Conservation (phyloP, 2,329 filamentous ascomycete genomes). For the Cercospora sp. region DNA sequence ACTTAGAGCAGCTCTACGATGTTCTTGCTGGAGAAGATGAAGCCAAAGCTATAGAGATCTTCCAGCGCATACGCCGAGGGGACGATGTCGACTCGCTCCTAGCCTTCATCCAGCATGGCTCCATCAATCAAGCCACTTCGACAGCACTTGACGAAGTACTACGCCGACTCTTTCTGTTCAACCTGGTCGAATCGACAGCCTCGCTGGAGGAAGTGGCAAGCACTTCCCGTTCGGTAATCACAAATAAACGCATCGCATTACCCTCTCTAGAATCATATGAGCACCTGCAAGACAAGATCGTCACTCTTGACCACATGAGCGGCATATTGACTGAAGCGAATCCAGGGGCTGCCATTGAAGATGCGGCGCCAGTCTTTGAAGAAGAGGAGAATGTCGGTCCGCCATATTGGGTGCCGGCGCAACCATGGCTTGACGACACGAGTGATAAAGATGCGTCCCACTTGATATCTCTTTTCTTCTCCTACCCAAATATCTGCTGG, state of each 20-base stretch:
- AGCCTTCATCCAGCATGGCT: constrained; percentile 1
- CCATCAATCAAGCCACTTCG: not conserved
- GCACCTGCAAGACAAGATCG: constrained; percentile 3
- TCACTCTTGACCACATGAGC: constrained; percentile 4
- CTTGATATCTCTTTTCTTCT: constrained; percentile 7
- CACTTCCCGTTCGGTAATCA: not conserved
- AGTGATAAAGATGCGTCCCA: constrained; percentile 8
- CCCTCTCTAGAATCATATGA: not conserved
- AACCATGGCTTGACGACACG: constrained; percentile 2
- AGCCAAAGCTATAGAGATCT: not conserved
- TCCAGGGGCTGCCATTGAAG: not conserved
- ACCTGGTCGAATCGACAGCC: constrained; percentile 9
- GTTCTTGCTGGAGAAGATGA: constrained; percentile 10
- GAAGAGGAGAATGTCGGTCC: not conserved
- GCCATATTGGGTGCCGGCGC: constrained; percentile 5
- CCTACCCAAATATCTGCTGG: constrained; percentile 8
- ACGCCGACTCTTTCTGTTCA: constrained; percentile 7
- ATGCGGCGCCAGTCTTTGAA: not conserved
- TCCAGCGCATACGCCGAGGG: constrained; percentile 9
- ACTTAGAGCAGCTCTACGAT: constrained; percentile 11
- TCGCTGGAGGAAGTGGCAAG: constrained; percentile 3
- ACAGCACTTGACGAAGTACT: not conserved
- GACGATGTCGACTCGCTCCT: constrained; percentile 9
- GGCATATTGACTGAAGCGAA: constrained; percentile 2
- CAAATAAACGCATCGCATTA: not conserved